Conservation (phyloP, 2,329 filamentous ascomycete species). For the Diplocarpon mali region DNA sequence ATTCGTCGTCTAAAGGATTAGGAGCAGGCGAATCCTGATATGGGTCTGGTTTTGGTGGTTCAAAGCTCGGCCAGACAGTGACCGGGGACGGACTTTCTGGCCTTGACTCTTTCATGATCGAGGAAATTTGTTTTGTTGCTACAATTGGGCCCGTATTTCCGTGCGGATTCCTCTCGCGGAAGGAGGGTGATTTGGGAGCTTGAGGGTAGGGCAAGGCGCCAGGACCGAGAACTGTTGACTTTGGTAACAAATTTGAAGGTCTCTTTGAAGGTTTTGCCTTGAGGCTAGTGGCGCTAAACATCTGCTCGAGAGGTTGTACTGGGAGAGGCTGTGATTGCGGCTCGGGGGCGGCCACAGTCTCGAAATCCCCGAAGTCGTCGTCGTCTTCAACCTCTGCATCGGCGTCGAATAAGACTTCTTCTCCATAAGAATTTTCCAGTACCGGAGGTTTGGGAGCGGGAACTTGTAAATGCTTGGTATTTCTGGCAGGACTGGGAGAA, state of each 20-base stretch:
- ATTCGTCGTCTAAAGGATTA: constrained; percentile 36
- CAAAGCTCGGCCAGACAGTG: constrained; percentile 24
- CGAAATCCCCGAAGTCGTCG: constrained; percentile 60
- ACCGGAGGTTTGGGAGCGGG: constrained; percentile 8
- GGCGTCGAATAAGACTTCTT: constrained; percentile 28
- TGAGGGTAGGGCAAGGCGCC: constrained; percentile 33
- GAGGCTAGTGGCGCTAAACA: constrained; percentile 21
- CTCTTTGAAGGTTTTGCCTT: constrained; percentile 26
- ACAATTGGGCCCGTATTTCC: constrained; percentile 33
- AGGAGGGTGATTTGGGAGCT: constrained; percentile 41
- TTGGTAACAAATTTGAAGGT: constrained; percentile 27
- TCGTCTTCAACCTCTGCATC: constrained; percentile 37
- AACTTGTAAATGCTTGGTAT: constrained; percentile 1
- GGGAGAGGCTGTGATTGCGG: constrained; percentile 10
- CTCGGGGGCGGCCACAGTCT: constrained; percentile 35
- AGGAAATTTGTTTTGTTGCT: constrained; percentile 31
- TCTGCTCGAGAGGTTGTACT: constrained; percentile 24
- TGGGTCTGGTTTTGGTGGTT: constrained; percentile 14
- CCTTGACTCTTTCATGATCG: constrained; percentile 27
- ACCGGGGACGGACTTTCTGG: constrained; percentile 25
- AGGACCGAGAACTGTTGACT: constrained; percentile 20
- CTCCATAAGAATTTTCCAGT: constrained; percentile 11
- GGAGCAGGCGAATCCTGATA: constrained; percentile 21
- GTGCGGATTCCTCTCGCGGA: constrained; percentile 43
- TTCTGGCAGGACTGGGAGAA: constrained; percentile 3